Evolutionary conservation across 2,329 filamentous ascomycete genomes (phyloP).

Genomic region (Hymenotorrendiella dingleyae): DNA sequence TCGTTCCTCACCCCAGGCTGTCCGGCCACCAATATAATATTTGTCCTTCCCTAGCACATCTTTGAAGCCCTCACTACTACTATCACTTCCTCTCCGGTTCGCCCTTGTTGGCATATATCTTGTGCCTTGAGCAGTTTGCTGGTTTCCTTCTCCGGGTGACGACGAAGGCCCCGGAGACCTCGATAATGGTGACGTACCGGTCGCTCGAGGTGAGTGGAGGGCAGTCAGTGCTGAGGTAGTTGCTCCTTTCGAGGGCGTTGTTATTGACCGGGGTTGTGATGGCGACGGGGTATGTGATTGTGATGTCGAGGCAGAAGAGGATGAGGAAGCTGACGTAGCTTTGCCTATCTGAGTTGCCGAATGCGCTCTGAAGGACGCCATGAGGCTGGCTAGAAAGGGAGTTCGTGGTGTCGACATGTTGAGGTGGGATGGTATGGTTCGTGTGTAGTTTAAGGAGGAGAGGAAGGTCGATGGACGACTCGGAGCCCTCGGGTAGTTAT

Average conservation of each 20-base stretch:
- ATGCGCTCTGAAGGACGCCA: slow-evolving; percentile 31
- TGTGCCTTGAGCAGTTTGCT: not conserved
- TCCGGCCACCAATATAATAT: slow-evolving; percentile 76
- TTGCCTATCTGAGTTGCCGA: slow-evolving; percentile 24
- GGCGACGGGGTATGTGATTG: slow-evolving; percentile 14
- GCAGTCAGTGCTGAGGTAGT: slow-evolving; percentile 25
- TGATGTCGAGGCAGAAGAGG: slow-evolving; percentile 11
- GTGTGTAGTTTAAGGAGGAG: not conserved
- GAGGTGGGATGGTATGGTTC: not conserved
- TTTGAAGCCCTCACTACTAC: slow-evolving; percentile 68
- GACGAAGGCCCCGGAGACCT: slow-evolving; percentile 16
- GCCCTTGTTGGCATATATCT: slow-evolving; percentile 16
- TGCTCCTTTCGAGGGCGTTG: slow-evolving; percentile 22
- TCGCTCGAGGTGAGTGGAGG: slow-evolving; percentile 25
- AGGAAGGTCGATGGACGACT: not conserved
- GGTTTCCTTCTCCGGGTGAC: slow-evolving; percentile 1
- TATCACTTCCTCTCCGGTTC: slow-evolving; percentile 58
- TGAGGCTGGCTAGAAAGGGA: slow-evolving; percentile 31
- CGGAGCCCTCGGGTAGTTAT: not conserved
- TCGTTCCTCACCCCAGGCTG: slow-evolving; percentile 69
- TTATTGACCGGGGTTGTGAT: slow-evolving; percentile 27
- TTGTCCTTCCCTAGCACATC: slow-evolving; percentile 68
- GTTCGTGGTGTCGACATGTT: slow-evolving; percentile 27
- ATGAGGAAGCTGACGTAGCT: slow-evolving; percentile 16
- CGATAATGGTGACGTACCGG: slow-evolving; percentile 24